Evolutionary conservation across 139 green algal genomes (phyloP).

Genomic region (Astrephomene gubernaculifera): DNA sequence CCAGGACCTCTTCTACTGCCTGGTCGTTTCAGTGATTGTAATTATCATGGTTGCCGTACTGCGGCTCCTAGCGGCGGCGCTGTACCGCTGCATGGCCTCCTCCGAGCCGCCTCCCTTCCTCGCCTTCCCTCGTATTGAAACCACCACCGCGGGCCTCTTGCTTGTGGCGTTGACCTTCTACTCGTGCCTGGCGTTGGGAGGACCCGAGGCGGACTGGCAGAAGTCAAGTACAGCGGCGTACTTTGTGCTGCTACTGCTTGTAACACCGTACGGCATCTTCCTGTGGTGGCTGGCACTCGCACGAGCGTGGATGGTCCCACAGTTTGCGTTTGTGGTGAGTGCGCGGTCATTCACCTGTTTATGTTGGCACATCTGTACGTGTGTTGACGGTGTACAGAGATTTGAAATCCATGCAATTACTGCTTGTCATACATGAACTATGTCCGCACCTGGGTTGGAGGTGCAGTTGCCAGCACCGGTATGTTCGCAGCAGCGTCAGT

Average conservation of each 20-base stretch:
- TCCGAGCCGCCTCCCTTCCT: neutral
- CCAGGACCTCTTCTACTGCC: slow-evolving; percentile 18
- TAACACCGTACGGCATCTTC: slow-evolving; percentile 34
- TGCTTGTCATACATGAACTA: no score
- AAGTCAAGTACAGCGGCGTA: neutral
- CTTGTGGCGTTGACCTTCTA: slow-evolving; percentile 52
- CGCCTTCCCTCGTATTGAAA: slow-evolving; percentile 34
- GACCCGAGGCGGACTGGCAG: neutral
- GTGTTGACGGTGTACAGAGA: no score
- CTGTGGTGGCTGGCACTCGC: slow-evolving; percentile 51
- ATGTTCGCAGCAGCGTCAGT: no score
- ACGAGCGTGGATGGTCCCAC: slow-evolving; percentile 4
- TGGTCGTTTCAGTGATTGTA: neutral
- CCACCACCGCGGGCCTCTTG: neutral
- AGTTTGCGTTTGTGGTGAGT: no score
- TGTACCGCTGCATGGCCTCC: neutral
- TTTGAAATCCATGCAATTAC: no score
- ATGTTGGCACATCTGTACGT: no score
- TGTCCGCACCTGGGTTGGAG: no score
- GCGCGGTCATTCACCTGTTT: no score
- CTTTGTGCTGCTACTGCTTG: neutral
- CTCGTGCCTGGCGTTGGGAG: slow-evolving; percentile 21
- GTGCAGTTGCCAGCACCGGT: no score
- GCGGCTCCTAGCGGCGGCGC: neutral
- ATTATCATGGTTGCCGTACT: neutral